Evolutionary conservation across 352 stramenopile species (phyloP).

Genomic region (Pythium scleroteichum): DNA sequence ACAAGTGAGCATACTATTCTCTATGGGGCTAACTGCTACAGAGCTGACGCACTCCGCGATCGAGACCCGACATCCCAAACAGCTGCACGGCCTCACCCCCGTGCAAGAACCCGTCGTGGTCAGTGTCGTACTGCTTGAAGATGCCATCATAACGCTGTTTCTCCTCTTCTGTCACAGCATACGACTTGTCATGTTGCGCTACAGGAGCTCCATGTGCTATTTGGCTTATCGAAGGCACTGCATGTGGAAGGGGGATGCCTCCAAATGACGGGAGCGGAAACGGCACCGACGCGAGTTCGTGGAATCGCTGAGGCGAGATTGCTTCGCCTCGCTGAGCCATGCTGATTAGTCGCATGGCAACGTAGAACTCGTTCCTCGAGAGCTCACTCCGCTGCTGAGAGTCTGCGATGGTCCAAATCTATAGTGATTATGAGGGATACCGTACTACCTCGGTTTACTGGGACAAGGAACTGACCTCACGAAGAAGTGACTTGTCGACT

Average conservation of each 20-base stretch:
- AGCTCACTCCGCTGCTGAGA: constrained; percentile 69
- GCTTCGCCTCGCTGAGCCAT: constrained; percentile 80
- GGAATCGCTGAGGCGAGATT: constrained; percentile 66
- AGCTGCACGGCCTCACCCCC: constrained; percentile 89
- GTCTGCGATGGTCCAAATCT: constrained; percentile 85
- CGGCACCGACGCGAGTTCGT: constrained; percentile 53
- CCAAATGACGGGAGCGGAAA: constrained; percentile 69
- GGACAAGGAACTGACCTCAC: constrained; percentile 51
- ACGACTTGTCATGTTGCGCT: constrained; percentile 33
- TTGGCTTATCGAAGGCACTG: background rate
- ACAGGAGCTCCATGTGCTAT: background rate
- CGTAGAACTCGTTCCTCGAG: constrained; percentile 82
- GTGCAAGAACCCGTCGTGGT: constrained; percentile 91
- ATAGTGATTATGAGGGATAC: no score
- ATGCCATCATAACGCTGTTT: constrained; percentile 90
- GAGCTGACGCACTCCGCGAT: constrained; percentile 64
- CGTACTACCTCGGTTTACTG: no score
- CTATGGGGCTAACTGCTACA: constrained; percentile 1
- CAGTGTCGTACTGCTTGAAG: constrained; percentile 91
- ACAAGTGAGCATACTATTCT: background rate
- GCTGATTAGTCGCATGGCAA: constrained; percentile 83
- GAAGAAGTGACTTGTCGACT: constrained; percentile 79
- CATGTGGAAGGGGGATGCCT: constrained; percentile 48
- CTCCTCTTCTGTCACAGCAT: constrained; percentile 88
- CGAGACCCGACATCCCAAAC: constrained; percentile 93